These are phyloP conservation scores for Phytophthora constricta DNA, from an alignment of 352 stramenopile species.

Conservation along the genomic window DNA sequence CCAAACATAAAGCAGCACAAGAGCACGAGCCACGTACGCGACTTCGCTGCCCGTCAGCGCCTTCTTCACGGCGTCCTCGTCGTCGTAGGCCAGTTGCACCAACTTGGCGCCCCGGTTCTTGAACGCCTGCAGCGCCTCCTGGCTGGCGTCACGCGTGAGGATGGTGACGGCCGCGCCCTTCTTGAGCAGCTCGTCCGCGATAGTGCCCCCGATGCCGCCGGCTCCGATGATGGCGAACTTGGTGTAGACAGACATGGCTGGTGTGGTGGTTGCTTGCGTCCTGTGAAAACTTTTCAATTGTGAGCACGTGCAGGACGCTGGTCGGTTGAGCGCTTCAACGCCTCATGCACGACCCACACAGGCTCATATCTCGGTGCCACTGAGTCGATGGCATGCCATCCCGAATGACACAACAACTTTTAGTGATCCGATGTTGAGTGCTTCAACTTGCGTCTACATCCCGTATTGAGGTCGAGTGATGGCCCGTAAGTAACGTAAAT, in stretches of 20 bases:
- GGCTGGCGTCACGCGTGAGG: conserved; percentile 32
- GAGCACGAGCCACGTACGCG: background rate
- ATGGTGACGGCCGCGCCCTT: conserved; percentile 28
- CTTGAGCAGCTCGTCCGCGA: conserved; percentile 39
- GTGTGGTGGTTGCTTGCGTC: conserved; percentile 10
- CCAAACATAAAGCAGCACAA: background rate
- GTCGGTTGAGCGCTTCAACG: no score
- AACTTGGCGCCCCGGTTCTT: conserved; percentile 35
- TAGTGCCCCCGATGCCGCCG: conserved; percentile 29
- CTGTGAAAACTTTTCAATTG: conserved; percentile 18
- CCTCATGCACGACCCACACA: no score
- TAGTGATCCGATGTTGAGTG: no score
- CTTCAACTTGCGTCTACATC: no score
- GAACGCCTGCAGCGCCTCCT: conserved; percentile 32
- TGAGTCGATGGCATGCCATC: no score
- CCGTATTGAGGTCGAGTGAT: no score
- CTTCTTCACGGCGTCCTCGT: conserved; percentile 26
- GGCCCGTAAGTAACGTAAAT: no score
- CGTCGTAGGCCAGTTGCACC: conserved; percentile 27
- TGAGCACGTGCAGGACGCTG: no score
- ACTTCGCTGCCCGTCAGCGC: conserved; percentile 33
- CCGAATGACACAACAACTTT: no score
- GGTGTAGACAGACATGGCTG: conserved; percentile 25
- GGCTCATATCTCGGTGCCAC: no score
- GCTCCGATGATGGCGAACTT: conserved; percentile 36